These are phyloP conservation scores for Withania somnifera DNA, from an alignment of 305 asterid genomes.

Conservation along the genomic window DNA sequence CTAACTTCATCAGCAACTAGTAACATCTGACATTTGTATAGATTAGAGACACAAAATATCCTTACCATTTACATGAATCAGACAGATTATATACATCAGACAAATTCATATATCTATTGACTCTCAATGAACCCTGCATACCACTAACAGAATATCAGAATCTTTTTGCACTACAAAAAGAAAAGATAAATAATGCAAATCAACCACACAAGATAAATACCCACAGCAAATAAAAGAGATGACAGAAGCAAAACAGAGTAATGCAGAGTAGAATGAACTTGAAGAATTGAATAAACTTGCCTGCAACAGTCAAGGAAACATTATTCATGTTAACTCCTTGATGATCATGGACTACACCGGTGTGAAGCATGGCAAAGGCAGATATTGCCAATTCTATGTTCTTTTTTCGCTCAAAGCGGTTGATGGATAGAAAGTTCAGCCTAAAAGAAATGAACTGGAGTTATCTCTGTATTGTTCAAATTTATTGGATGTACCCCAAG, in stretches of 20 bases:
- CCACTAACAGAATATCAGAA: neutral
- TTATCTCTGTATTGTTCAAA: conserved; percentile 4
- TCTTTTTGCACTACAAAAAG: neutral
- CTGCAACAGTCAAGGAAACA: conserved; percentile 41
- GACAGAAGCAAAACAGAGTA: neutral
- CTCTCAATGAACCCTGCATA: neutral
- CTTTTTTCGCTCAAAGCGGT: conserved; percentile 92
- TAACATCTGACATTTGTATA: neutral
- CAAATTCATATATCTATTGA: neutral
- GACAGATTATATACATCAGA: neutral
- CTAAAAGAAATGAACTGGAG: conserved; percentile 20
- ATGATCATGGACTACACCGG: conserved; percentile 19
- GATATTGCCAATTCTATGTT: conserved; percentile 85
- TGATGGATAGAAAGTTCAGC: conserved; percentile 78
- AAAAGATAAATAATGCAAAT: neutral
- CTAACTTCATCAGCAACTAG: neutral
- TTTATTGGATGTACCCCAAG: conserved; percentile 8
- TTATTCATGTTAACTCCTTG: conserved; percentile 26
- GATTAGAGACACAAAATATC: neutral
- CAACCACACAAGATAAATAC: neutral
- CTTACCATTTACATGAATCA: neutral
- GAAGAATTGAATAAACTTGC: conserved; percentile 18
- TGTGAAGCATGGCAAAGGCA: conserved; percentile 59
- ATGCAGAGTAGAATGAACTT: neutral
- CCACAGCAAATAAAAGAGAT: neutral